phyloP scores from a whole-genome alignment of 2,329 filamentous ascomycete species.

The Ciborinia camelliae region DNA sequence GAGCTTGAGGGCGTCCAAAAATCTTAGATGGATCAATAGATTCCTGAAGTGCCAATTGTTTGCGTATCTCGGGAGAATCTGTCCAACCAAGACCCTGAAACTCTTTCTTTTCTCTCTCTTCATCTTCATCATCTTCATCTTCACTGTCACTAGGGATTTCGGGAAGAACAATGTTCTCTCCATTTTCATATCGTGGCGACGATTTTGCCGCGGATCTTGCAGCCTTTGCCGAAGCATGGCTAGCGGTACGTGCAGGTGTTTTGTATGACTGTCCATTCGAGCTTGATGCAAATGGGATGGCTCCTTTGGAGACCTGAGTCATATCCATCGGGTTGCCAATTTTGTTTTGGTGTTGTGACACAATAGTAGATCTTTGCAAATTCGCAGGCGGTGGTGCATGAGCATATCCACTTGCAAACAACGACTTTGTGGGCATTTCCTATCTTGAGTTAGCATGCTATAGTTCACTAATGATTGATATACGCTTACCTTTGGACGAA shows the following conservation, averaged over 20 bases:
- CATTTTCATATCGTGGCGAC: conserved; percentile 82
- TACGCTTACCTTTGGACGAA: conserved; percentile 45
- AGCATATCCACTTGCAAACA: conserved; percentile 59
- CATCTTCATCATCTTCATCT: conserved; percentile 70
- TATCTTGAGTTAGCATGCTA: conserved; percentile 42
- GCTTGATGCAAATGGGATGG: conserved; percentile 81
- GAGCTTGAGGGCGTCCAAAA: conserved; percentile 81
- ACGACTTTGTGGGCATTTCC: conserved; percentile 59
- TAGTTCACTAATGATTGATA: conserved; percentile 29
- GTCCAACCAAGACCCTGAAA: conserved; percentile 79
- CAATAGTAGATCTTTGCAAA: conserved; percentile 56
- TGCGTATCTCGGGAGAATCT: conserved; percentile 76
- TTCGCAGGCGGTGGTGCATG: conserved; percentile 49
- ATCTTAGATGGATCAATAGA: conserved; percentile 78
- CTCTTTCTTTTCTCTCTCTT: conserved; percentile 45
- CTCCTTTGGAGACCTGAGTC: conserved; percentile 82
- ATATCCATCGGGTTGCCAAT: conserved; percentile 72
- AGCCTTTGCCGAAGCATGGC: conserved; percentile 48
- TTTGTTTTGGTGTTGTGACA: conserved; percentile 64
- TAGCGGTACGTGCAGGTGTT: conserved; percentile 59
- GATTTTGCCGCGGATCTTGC: conserved; percentile 61
- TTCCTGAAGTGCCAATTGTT: conserved; percentile 77
- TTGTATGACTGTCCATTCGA: conserved; percentile 57
- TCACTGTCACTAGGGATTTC: conserved; percentile 96
- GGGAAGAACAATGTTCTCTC: conserved; percentile 85